phyloP scores from a whole-genome alignment of 2,329 filamentous ascomycete genomes.

The Paecilomyces sp. region DNA sequence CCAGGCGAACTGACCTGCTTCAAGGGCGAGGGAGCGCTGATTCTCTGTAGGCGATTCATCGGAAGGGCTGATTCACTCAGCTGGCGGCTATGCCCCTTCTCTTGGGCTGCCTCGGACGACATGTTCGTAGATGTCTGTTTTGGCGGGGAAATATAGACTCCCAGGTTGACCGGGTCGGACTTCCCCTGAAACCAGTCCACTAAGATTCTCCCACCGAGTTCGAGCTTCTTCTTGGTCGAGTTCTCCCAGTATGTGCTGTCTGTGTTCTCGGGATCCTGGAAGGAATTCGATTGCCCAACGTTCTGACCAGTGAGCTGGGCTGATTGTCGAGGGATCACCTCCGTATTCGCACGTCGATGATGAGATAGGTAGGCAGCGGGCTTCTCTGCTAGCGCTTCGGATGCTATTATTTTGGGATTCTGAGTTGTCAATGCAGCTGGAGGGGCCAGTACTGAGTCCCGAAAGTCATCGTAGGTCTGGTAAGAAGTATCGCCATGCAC shows the following conservation, averaged over 20 bases:
- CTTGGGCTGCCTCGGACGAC: constrained; percentile 10
- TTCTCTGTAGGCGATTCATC: constrained; percentile 18
- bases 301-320: not conserved
- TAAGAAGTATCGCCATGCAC: constrained; percentile 1
- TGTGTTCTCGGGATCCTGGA: not conserved
- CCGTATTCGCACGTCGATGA: not conserved
- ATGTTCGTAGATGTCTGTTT: constrained; percentile 12
- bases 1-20: constrained; percentile 27
- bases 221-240: constrained; percentile 13
- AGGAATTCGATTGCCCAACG: not conserved
- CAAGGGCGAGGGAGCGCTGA: constrained; percentile 22
- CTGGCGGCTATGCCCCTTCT: constrained; percentile 9
- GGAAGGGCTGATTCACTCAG: constrained; percentile 9
- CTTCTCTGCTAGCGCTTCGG: not conserved
- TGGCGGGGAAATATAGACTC: constrained; percentile 24
- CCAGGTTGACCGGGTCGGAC: constrained; percentile 43
- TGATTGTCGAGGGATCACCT: not conserved
- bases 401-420: not conserved
- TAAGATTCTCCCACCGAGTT: constrained; percentile 28
- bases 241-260: not conserved
- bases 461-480: constrained; percentile 3
- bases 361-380: not conserved
- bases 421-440: constrained; percentile 3
- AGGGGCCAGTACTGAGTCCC: constrained; percentile 1
- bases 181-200: constrained; percentile 49